Percentiles rank a stretch among this genome's conserved stretches.
Evolutionary conservation across 495 filamentous ascomycete genomes (phyloP).

Genomic region (Beverwykella pulmonaria): DNA sequence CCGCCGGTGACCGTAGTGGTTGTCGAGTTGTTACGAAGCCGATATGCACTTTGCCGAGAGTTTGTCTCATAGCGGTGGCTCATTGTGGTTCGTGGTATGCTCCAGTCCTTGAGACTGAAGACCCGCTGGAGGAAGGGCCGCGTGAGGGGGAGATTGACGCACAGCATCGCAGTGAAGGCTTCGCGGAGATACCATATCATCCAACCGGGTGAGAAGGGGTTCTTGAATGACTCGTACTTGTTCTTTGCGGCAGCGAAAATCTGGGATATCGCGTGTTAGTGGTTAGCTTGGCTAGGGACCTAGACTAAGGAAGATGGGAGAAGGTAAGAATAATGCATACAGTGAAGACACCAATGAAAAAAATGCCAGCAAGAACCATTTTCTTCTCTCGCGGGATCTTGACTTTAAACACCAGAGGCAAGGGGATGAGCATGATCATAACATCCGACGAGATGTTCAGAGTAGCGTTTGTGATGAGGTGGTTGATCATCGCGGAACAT

Average conservation of each 20-base stretch:
- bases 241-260: constrained; percentile 65
- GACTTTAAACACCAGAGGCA: constrained; percentile 61
- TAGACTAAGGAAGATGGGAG: too few relatives aligned
- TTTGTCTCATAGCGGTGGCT: not conserved
- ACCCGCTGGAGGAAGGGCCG: constrained; percentile 60
- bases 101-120: constrained; percentile 49
- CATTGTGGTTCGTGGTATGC: constrained; percentile 19
- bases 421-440: constrained; percentile 61
- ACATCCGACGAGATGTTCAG: constrained; percentile 68
- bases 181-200: constrained; percentile 71
- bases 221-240: constrained; percentile 66
- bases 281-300: too few relatives aligned
- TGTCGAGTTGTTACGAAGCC: not conserved
- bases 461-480: constrained; percentile 66
- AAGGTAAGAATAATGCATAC: constrained; percentile 31
- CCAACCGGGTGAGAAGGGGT: constrained; percentile 59
- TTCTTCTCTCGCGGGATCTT: constrained; percentile 57
- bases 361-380: constrained; percentile 52
- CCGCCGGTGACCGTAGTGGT: not conserved
- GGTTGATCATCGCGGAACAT: constrained; percentile 51
- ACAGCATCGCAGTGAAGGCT: constrained; percentile 64
- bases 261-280: constrained; percentile 17
- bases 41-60: not conserved
- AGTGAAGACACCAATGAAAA: constrained; percentile 61
- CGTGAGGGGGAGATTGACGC: constrained; percentile 64